phyloP scores from a whole-genome alignment of 106 monocot species.

The Narthecium ossifragum region DNA sequence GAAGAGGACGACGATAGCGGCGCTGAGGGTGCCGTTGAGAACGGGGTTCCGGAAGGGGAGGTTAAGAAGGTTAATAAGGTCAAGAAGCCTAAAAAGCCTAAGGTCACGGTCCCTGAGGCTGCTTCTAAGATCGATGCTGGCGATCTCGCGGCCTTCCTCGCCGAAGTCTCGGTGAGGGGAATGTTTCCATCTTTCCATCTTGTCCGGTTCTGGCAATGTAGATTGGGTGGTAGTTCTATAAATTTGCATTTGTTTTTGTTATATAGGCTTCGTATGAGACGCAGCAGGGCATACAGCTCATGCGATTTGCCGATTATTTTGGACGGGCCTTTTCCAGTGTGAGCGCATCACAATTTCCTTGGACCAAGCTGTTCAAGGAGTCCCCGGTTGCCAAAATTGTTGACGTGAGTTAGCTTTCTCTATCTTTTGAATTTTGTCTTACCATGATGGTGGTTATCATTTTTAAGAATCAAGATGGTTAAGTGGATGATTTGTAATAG shows the following conservation, averaged over 20 bases:
- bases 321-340: constrained; percentile 63
- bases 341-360: constrained; percentile 70
- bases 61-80: constrained; percentile 72
- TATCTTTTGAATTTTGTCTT: not conserved
- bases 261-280: constrained; percentile 70
- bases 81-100: constrained; percentile 90
- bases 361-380: constrained; percentile 89
- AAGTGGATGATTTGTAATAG: no score
- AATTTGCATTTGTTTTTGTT: not conserved
- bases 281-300: constrained; percentile 81
- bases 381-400: constrained; percentile 65
- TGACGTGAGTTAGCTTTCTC: constrained; percentile 52
- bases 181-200: not conserved
- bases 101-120: constrained; percentile 87
- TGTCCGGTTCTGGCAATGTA: not conserved
- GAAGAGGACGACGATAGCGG: constrained; percentile 41
- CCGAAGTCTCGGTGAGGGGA: constrained; percentile 54
- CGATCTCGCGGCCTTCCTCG: constrained; percentile 64
- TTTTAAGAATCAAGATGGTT: no score
- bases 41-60: constrained; percentile 14
- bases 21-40: constrained; percentile 20
- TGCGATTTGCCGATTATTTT: constrained; percentile 94
- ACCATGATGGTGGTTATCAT: not conserved
- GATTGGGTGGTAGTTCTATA: not conserved
- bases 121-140: constrained; percentile 62